Evolutionary conservation across 768 basidiomycete genomes (phyloP).

Genomic region (Boletus rufocinnamomeus): DNA sequence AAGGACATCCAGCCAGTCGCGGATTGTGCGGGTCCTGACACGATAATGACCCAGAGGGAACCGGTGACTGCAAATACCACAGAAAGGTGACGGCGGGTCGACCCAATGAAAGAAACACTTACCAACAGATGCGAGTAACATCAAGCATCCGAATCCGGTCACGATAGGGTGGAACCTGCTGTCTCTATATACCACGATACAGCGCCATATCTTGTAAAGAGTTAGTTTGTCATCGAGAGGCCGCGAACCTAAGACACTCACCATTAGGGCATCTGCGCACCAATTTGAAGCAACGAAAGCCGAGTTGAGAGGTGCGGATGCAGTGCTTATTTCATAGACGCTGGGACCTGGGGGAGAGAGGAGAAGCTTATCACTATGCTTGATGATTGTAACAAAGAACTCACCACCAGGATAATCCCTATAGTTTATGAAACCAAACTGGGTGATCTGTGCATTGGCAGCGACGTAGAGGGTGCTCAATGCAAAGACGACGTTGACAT

Average conservation of each 20-base stretch:
- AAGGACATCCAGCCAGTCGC: slow-evolving; percentile 34
- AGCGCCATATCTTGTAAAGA: slow-evolving; percentile 32
- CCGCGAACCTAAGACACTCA: slow-evolving; percentile 4
- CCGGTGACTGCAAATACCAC: slow-evolving; percentile 26
- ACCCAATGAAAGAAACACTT: background rate
- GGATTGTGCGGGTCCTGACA: slow-evolving; percentile 26
- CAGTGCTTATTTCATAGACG: slow-evolving; percentile 25
- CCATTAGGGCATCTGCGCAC: slow-evolving; percentile 35
- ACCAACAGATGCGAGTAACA: slow-evolving; percentile 31
- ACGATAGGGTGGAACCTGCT: slow-evolving; percentile 24
- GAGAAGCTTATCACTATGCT: too few species aligned
- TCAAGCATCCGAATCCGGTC: slow-evolving; percentile 15
- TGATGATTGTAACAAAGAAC: background rate
- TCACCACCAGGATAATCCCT: slow-evolving; percentile 36
- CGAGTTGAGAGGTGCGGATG: slow-evolving; percentile 30
- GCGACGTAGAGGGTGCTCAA: slow-evolving; percentile 32
- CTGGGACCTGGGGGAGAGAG: slow-evolving; percentile 23
- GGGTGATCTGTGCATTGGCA: slow-evolving; percentile 28
- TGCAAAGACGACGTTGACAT: slow-evolving; percentile 32
- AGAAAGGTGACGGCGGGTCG: background rate
- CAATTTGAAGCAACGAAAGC: slow-evolving; percentile 35
- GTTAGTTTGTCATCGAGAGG: background rate
- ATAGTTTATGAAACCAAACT: slow-evolving; percentile 33
- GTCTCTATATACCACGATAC: slow-evolving; percentile 35
- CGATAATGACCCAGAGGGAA: slow-evolving; percentile 31